Percentiles rank a stretch among this genome's conserved stretches.
Conservation (phyloP, 1,284 basidiomycete genomes). For the Takashimella tepidaria region DNA sequence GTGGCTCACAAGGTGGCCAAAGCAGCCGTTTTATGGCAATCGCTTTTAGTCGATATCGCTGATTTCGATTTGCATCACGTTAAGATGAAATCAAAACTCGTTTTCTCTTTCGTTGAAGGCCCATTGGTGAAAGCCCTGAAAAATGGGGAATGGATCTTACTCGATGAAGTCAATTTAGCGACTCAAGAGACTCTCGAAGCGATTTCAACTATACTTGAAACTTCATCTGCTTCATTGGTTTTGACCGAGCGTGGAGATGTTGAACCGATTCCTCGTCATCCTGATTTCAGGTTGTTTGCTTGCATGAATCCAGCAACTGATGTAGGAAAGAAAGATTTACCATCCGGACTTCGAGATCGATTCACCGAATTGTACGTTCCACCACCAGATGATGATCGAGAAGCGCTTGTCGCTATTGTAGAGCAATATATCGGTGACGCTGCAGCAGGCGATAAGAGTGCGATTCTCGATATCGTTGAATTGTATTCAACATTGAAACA, state of each 20-base stretch:
- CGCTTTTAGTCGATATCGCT: conserved; percentile 65
- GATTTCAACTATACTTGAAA: conserved; percentile 77
- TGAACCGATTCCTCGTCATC: conserved; percentile 83
- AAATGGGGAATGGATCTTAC: conserved; percentile 87
- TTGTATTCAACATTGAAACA: conserved; percentile 80
- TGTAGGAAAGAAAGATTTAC: conserved; percentile 95
- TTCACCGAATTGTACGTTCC: conserved; percentile 97
- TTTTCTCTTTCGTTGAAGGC: conserved; percentile 93
- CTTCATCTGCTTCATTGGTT: conserved; percentile 81
- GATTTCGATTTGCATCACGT: conserved; percentile 84
- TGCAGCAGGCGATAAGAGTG: conserved; percentile 78
- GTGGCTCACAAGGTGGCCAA: conserved; percentile 50
- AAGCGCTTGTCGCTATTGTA: conserved; percentile 84
- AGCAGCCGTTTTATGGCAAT: conserved; percentile 59
- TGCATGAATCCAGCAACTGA: conserved; percentile 99
- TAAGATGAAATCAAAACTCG: conserved; percentile 76
- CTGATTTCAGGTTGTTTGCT: conserved; percentile 92
- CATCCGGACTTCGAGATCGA: conserved; percentile 78
- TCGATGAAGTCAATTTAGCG: conserved; percentile 96
- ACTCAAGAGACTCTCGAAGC: conserved; percentile 93
- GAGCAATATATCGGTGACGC: conserved; percentile 83
- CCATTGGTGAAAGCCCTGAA: conserved; percentile 89
- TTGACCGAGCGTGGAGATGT: conserved; percentile 91
- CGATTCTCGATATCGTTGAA: conserved; percentile 85
- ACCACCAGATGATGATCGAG: conserved; percentile 85